Evolutionary conservation across 306 rosid species (phyloP).

Genomic region (Oemleria cerasiformis): DNA sequence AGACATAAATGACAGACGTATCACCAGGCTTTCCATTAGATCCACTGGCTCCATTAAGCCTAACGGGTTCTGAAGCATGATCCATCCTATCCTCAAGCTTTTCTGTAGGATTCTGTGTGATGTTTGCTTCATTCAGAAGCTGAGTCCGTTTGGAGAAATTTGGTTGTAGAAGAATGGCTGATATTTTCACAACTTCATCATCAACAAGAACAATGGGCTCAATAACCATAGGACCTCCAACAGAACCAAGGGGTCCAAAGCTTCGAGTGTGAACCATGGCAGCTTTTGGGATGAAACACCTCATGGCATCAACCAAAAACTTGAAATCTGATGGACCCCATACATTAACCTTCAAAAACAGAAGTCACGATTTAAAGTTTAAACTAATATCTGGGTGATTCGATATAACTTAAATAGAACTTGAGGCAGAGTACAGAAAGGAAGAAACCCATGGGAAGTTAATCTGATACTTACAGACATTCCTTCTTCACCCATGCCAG

Average conservation of each 20-base stretch:
- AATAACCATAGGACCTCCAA: constrained; percentile 26
- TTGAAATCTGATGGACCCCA: constrained; percentile 92
- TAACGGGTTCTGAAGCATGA: constrained; percentile 28
- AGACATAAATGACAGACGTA: constrained; percentile 80
- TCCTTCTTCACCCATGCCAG: constrained; percentile 90
- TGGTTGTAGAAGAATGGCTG: constrained; percentile 69
- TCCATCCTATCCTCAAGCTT: constrained; percentile 26
- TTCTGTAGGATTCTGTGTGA: constrained; percentile 19
- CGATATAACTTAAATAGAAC: neutral
- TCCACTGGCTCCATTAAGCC: constrained; percentile 28
- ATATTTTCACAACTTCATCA: constrained; percentile 87
- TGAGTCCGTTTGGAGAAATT: constrained; percentile 24
- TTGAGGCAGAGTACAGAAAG: neutral
- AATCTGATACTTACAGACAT: constrained; percentile 63
- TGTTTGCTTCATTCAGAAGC: constrained; percentile 9
- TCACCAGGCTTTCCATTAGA: constrained; percentile 64
- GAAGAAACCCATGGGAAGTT: neutral
- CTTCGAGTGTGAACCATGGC: constrained; percentile 95
- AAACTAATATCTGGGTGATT: neutral
- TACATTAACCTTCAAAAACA: constrained; percentile 61
- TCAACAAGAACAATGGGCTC: constrained; percentile 74
- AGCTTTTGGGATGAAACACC: constrained; percentile 78
- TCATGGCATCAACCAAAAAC: constrained; percentile 84
- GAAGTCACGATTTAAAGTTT: constrained; percentile 18
- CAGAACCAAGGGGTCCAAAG: constrained; percentile 54